These are phyloP conservation scores for Fusarium chaquense DNA, from an alignment of 2,329 filamentous ascomycete species.

Conservation along the genomic window DNA sequence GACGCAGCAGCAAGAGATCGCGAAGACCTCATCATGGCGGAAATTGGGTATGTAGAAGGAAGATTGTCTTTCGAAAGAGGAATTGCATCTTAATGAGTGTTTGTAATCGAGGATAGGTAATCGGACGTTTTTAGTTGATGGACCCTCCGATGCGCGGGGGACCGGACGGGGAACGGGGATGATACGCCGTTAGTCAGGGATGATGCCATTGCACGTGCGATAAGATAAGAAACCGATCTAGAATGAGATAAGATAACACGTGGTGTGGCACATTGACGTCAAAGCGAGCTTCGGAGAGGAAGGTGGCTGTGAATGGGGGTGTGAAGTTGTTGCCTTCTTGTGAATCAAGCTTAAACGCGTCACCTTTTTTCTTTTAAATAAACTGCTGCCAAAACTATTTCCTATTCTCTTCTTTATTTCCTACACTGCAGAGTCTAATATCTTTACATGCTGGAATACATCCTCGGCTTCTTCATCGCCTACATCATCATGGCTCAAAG, in stretches of 20 bases:
- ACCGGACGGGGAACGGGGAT: constrained; percentile 28
- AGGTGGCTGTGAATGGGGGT: constrained; percentile 10
- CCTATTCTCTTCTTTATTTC: background rate
- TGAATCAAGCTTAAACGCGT: constrained; percentile 34
- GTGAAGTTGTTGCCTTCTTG: constrained; percentile 33
- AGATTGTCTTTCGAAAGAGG: background rate
- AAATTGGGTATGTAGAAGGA: background rate
- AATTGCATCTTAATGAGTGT: constrained; percentile 31
- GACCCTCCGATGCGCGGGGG: constrained; percentile 34
- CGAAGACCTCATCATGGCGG: constrained; percentile 45
- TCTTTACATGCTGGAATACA: constrained; percentile 33
- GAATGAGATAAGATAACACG: constrained; percentile 33
- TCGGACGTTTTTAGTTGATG: constrained; percentile 29
- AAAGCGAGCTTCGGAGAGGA: constrained; percentile 7
- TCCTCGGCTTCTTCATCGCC: constrained; percentile 27
- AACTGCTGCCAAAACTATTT: background rate
- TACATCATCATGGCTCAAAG: constrained; percentile 48
- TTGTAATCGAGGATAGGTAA: constrained; percentile 40
- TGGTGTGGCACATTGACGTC: constrained; percentile 34
- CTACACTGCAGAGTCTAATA: background rate
- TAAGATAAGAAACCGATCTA: constrained; percentile 1
- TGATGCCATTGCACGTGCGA: constrained; percentile 50
- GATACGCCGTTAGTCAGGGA: constrained; percentile 20
- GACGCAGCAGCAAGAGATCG: constrained; percentile 36
- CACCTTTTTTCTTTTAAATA: constrained; percentile 25